Percentiles rank a stretch among this genome's conserved stretches.
Conservation (phyloP, 2,329 filamentous ascomycete species). For the Ilyonectria destructans region DNA sequence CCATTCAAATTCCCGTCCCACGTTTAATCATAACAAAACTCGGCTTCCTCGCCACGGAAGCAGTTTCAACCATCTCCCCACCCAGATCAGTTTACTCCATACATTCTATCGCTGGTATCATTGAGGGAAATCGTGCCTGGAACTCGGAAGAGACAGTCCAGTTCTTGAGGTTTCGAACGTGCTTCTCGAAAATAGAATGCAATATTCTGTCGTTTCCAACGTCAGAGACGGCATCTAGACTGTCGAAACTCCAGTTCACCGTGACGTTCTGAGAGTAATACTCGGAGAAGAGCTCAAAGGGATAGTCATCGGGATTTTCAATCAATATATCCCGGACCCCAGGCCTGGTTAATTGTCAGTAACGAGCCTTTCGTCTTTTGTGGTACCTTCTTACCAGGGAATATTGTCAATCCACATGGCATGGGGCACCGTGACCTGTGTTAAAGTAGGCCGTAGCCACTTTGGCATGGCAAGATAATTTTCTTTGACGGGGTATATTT, state of each 20-base stretch:
- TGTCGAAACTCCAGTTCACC: conserved; percentile 8
- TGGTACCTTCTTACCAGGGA: not conserved
- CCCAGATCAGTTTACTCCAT: not conserved
- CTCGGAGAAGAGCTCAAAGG: not conserved
- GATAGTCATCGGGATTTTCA: not conserved
- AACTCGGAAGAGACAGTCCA: conserved; percentile 3
- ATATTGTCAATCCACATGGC: conserved; percentile 18
- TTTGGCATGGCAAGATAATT: conserved; percentile 7
- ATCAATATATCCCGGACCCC: conserved; percentile 10
- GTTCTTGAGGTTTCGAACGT: conserved; percentile 11
- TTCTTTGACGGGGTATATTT: not conserved
- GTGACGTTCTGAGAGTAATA: not conserved
- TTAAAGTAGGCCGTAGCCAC: conserved; percentile 15
- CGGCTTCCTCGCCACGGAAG: too few relatives aligned
- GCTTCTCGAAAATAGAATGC: conserved; percentile 17
- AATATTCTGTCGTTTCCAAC: not conserved
- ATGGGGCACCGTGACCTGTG: conserved; percentile 3
- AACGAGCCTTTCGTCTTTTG: not conserved
- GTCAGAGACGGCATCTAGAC: conserved; percentile 10
- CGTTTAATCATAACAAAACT: too few relatives aligned
- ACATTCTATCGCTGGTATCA: not conserved
- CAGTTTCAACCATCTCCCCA: too few relatives aligned
- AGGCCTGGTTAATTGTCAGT: conserved; percentile 1
- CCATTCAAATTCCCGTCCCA: too few relatives aligned
- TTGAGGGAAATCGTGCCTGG: not conserved